Base-by-base conservation (phyloP, 768 basidiomycete species). In the Boletellus ananas region DNA sequence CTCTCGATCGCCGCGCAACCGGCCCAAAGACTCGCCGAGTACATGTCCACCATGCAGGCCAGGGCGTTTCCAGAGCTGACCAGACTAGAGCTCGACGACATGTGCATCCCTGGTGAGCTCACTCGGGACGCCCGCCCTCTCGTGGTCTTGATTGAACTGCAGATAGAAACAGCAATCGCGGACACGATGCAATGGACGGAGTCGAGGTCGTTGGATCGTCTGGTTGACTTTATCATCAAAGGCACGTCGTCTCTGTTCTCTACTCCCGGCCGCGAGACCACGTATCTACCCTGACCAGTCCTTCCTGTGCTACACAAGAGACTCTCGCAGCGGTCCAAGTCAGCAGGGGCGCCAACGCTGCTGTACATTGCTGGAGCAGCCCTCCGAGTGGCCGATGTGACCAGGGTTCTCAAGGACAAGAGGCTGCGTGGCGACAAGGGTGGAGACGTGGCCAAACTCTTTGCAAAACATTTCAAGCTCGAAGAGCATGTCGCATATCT, bases 391-490 rank as follows among this genome's bases (percentile, higher is more conserved):
- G 85, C 84, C 44, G 92, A 97, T 67, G 80, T 93, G 17, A 87
- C 89, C 34, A 75, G 91, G 51, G 72, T 81, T 45, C 74, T 93
- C 47, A 85, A 79, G 66, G 78, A 84, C 68, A 82, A 79, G 68
- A 79, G 70, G 55, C 74, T 90, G 45, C 74, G 82, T 48, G 86
- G 87, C 33, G 85, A 89, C 20, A 94, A 91, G 63, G 85, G 90
- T 48, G 92, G 90, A 11, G 91, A 95, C 56, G 85, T 96, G 29
- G 94, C 89, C 18, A 97, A 97, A 68, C 79, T 99, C 23, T 98
- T 98, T 60, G 92, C 94, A 27, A 94, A 87, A 68, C 94, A 98
- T 65, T 84, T 95, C 71, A 96, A 94, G 70, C 74, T 94, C 35
- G 74, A 85, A 43, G 90, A 94, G 50, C 94, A 98, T 67, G 81